Evolutionary conservation across 768 basidiomycete genomes (phyloP).

Genomic region (Lactifluus echinatus): DNA sequence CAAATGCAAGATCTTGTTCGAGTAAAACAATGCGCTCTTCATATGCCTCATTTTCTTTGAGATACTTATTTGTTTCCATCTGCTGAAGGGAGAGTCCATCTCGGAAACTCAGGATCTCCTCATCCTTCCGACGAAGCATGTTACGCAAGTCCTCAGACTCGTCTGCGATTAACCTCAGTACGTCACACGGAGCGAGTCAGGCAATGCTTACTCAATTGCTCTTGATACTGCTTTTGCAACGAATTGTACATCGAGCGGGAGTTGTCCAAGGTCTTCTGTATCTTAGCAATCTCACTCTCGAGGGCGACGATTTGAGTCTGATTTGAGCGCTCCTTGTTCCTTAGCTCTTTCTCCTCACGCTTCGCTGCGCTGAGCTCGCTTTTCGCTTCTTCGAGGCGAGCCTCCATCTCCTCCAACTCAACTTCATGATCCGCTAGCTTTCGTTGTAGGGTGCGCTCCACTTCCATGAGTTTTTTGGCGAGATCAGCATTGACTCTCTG

Average conservation of each 20-base stretch:
- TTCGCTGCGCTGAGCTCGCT: constrained; percentile 72
- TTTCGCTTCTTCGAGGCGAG: constrained; percentile 64
- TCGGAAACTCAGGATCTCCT: constrained; percentile 54
- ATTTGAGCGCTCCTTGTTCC: constrained; percentile 74
- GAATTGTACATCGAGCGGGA: constrained; percentile 64
- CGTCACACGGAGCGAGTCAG: background rate
- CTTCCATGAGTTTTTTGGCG: constrained; percentile 64
- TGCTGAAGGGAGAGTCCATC: constrained; percentile 53
- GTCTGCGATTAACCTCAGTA: constrained; percentile 32
- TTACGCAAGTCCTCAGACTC: constrained; percentile 74
- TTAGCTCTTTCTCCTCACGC: constrained; percentile 88
- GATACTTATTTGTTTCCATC: constrained; percentile 58
- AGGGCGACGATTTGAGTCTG: constrained; percentile 56
- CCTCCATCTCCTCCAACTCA: constrained; percentile 77
- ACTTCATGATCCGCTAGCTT: constrained; percentile 69
- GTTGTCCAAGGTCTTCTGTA: constrained; percentile 66
- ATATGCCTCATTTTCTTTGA: constrained; percentile 56
- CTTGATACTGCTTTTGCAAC: constrained; percentile 81
- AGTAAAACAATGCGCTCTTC: constrained; percentile 64
- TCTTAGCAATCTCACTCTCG: constrained; percentile 72
- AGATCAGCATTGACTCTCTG: constrained; percentile 69
- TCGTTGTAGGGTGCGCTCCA: constrained; percentile 56
- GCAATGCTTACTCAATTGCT: constrained; percentile 68
- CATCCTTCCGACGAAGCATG: constrained; percentile 65
- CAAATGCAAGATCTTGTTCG: constrained; percentile 61